Base-by-base conservation (phyloP, 805 yeast species). In the Lachancea meyersii region DNA sequence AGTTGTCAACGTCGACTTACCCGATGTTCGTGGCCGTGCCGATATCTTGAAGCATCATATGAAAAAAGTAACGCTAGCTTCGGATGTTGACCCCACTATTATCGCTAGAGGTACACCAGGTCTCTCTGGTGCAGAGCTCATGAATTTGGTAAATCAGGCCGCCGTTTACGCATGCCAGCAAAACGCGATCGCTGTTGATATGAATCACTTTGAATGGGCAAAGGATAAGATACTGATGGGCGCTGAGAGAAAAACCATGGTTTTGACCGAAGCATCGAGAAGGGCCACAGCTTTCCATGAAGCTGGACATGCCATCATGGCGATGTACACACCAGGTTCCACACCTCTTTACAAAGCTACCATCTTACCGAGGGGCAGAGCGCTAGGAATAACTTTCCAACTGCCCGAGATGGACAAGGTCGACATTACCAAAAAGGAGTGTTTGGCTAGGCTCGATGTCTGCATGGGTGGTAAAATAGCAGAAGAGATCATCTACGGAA, bases 381-480 rank as follows among this genome's bases (percentile, higher is more conserved):
- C 98, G 0, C 71, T 93, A 40, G 99, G 99, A 62, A 79, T 93
- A 36, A 94, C 98, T 1, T 93, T 89, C 77, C 97, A 91, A 65
- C 76, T 93, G 51, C 98, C 98, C 3, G 97, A 93, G 62, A 87
- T 89, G 91, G 98, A 93, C 68, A 91, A 93, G 69, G 88, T 86
- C 48, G 97, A 91, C 59, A 84, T 86, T 65, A 87, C 96, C 24
- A 84, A 77, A 61, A 78, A 74, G 47, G 97, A 93, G 66, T 86
- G 96, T 62, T 72, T 82, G 50, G 96, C 97, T 0, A 73, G 95
- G 49, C 67, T 93, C 51, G 98, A 93, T 63, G 98, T 93, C 38
- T 88, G 96, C 62, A 93, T 93, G 98, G 99, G 98, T 47, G 99
- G 99, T 50, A 89, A 89, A 63, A 80, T 88, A 45, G 98, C 98